Evolutionary conservation across 2,329 filamentous ascomycete genomes (phyloP).

Genomic region (Hymenotorrendiella dingleyae): DNA sequence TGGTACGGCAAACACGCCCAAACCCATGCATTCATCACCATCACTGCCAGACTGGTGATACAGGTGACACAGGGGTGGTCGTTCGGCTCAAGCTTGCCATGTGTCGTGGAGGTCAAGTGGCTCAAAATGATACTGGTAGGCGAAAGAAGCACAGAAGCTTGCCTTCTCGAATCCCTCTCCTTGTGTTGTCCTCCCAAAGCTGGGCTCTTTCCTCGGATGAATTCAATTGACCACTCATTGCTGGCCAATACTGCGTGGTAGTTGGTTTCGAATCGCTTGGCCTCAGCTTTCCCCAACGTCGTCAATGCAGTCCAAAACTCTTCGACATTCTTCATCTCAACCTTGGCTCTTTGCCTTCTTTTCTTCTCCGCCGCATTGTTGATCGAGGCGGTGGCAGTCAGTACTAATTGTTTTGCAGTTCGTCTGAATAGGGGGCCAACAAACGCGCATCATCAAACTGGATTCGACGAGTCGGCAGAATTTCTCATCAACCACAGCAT

Average conservation of each 20-base stretch:
- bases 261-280: slow-evolving; percentile 6
- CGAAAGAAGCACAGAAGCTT: background rate
- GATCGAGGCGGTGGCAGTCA: slow-evolving; percentile 8
- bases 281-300: background rate
- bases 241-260: background rate
- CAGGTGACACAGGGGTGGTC: too few species aligned
- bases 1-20: too few species aligned
- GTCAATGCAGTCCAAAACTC: background rate
- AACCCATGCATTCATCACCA: background rate
- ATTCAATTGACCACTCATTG: background rate
- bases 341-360: slow-evolving; percentile 1
- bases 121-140: background rate
- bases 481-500: slow-evolving; percentile 6
- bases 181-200: background rate
- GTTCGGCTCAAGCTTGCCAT: background rate
- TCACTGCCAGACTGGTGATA: background rate
- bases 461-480: slow-evolving; percentile 8
- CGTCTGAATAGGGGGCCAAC: slow-evolving; percentile 1
- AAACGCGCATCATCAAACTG: background rate
- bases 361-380: slow-evolving; percentile 9
- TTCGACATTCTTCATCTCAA: background rate
- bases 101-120: background rate
- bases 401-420: slow-evolving; percentile 16
- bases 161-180: background rate
- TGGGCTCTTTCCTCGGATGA: background rate